A percentile compares a stretch with the other conserved stretches of the same genome.
Evolutionary conservation across 163 green algal genomes (phyloP).

Genomic region (Volvox carteri): DNA sequence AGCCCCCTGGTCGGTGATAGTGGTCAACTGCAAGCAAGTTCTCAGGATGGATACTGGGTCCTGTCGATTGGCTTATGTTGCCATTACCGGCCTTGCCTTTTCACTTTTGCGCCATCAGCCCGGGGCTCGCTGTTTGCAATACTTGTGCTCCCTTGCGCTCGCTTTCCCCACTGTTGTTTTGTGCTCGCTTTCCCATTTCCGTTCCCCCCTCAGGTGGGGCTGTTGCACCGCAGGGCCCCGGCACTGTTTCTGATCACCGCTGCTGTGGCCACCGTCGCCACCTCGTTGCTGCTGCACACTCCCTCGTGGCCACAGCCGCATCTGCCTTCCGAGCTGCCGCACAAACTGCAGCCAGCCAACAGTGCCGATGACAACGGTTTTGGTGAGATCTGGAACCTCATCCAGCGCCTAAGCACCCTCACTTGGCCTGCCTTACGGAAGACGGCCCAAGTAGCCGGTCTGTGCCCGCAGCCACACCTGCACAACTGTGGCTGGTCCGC

Average conservation of each 20-base stretch:
- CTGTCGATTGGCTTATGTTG: not conserved
- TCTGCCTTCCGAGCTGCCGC: not conserved
- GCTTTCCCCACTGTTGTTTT: not conserved
- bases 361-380: not conserved
- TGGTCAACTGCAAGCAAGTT: not conserved
- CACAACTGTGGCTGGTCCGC: conserved; percentile 18
- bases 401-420: not conserved
- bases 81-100: too few species aligned
- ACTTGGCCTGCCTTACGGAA: not conserved
- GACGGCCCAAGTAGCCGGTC: not conserved
- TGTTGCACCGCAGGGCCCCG: not conserved
- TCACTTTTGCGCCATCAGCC: too few species aligned
- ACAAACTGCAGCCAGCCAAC: not conserved
- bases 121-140: too few species aligned
- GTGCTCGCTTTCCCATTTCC: not conserved
- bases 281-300: not conserved
- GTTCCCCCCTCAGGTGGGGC: not conserved
- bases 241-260: not conserved
- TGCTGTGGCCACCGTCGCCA: not conserved
- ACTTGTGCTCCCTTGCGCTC: not conserved
- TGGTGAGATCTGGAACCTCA: not conserved
- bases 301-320: not conserved
- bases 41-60: not conserved
- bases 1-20: not conserved
- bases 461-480: conserved; percentile 21